A percentile compares a stretch with the other conserved stretches of the same genome.
Conservation (phyloP, 1,139 yeast species). For the Debaryomyces nepalensis region DNA sequence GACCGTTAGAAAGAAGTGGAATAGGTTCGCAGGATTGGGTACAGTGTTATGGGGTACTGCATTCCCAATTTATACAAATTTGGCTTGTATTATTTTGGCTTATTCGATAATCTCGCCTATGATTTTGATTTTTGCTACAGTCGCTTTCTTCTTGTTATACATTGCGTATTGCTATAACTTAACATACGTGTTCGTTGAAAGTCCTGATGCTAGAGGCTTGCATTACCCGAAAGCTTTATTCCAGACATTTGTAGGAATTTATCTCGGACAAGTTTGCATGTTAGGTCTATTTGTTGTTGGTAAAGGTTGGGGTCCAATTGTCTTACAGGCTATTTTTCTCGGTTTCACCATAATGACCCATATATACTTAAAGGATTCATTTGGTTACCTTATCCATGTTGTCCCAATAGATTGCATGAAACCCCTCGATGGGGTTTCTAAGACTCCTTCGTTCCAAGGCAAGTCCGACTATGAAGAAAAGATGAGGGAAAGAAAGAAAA, state of each 20-base stretch:
- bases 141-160: constrained; percentile 73
- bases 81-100: constrained; percentile 78
- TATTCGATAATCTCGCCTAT: constrained; percentile 83
- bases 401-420: constrained; percentile 73
- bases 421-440: constrained; percentile 69
- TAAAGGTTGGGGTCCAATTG: constrained; percentile 94
- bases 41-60: constrained; percentile 84
- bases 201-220: constrained; percentile 79
- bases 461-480: constrained; percentile 40
- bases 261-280: constrained; percentile 83
- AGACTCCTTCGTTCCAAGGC: constrained; percentile 58
- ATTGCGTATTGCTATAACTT: constrained; percentile 81
- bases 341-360: constrained; percentile 71
- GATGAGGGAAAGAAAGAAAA: constrained; percentile 30
- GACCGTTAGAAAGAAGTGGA: constrained; percentile 89
- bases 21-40: constrained; percentile 65
- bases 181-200: constrained; percentile 64
- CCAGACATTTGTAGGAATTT: constrained; percentile 87
- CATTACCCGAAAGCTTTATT: constrained; percentile 87
- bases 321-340: constrained; percentile 68
- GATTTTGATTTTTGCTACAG: constrained; percentile 66
- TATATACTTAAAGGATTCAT: constrained; percentile 60
- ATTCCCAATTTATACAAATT: constrained; percentile 82
- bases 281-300: constrained; percentile 87
- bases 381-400: constrained; percentile 59